Percentiles rank a stretch among this genome's conserved stretches.
These are phyloP conservation scores for Fusarium coffeatum DNA, from an alignment of 2,329 filamentous ascomycete genomes.

Conservation along the genomic window DNA sequence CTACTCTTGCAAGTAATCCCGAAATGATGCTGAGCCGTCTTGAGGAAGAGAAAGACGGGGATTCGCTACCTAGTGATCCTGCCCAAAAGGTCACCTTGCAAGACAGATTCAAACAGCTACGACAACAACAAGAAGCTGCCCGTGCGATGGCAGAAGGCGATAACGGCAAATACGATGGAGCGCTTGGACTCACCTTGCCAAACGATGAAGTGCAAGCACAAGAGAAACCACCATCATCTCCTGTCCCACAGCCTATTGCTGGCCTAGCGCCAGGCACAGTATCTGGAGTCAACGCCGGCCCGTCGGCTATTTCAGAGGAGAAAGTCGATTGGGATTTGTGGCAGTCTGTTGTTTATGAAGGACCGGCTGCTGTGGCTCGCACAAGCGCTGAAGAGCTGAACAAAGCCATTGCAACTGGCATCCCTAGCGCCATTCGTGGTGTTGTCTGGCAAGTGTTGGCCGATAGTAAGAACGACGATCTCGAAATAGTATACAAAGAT, in stretches of 20 bases:
- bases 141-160: constrained; percentile 61
- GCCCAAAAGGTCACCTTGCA: constrained; percentile 72
- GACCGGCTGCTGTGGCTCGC: constrained; percentile 85
- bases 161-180: constrained; percentile 60
- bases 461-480: constrained; percentile 91
- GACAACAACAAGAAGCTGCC: constrained; percentile 78
- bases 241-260: constrained; percentile 73
- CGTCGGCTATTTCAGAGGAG: constrained; percentile 74
- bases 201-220: constrained; percentile 44
- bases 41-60: constrained; percentile 74
- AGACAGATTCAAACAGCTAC: constrained; percentile 81
- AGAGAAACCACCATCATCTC: constrained; percentile 55
- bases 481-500: constrained; percentile 88
- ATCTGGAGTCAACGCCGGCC: constrained; percentile 81
- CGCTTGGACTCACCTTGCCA: constrained; percentile 39
- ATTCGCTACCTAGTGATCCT: constrained; percentile 58
- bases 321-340: constrained; percentile 99
- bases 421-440: constrained; percentile 94
- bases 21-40: constrained; percentile 82
- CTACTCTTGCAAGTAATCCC: constrained; percentile 81
- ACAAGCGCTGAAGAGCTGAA: constrained; percentile 92
- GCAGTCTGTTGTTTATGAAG: constrained; percentile 96
- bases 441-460: constrained; percentile 98
- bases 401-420: constrained; percentile 89
- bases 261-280: constrained; percentile 86